Evolutionary conservation across 306 rosid genomes (phyloP).

Genomic region (Cucurbita maxima): DNA sequence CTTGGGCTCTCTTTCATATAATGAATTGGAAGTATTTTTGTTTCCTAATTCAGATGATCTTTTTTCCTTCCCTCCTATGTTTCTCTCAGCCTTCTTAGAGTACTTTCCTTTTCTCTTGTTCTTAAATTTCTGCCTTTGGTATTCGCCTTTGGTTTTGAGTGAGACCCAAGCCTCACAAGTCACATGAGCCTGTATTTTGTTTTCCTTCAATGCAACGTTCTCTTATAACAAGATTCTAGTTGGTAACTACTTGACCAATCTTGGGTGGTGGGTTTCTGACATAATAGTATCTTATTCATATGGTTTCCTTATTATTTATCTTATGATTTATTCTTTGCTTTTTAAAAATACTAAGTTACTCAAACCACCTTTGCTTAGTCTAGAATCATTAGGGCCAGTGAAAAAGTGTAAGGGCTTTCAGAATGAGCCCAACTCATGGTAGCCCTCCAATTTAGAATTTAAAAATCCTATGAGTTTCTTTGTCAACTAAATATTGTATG

Average conservation of each 20-base stretch:
- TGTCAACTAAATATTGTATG: background rate
- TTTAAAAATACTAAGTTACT: background rate
- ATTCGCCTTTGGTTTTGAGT: background rate
- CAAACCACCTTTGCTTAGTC: background rate
- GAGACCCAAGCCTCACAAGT: background rate
- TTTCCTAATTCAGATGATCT: background rate
- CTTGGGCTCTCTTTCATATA: background rate
- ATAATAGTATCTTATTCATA: background rate
- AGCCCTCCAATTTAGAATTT: background rate
- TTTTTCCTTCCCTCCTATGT: background rate
- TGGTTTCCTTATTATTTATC: background rate
- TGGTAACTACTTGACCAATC: background rate
- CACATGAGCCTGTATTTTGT: background rate
- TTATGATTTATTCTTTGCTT: background rate
- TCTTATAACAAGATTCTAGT: background rate
- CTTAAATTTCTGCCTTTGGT: background rate
- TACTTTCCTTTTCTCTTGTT: background rate
- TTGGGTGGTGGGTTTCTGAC: background rate
- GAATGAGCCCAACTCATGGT: background rate
- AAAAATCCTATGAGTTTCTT: background rate
- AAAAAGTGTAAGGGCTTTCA: background rate
- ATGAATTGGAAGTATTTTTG: background rate
- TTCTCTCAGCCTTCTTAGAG: background rate
- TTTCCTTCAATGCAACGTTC: background rate
- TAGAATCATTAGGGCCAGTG: background rate